phyloP scores from a whole-genome alignment of 805 yeast genomes.

The Spathaspora gorwiae region DNA sequence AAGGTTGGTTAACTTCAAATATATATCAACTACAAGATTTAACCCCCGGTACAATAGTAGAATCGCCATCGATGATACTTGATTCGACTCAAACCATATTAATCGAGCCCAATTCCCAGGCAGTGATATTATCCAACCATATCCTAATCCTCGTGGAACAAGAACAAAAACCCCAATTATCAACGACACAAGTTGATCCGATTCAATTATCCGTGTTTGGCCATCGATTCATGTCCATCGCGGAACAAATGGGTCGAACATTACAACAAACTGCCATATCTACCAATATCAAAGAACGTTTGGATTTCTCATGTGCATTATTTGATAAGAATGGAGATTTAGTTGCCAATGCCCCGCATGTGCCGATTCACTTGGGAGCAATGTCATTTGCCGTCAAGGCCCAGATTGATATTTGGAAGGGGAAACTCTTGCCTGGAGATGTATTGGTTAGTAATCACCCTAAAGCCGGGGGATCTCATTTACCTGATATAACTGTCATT shows the following conservation, averaged over 20 bases:
- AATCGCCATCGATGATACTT: conserved; percentile 31
- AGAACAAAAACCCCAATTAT: conserved; percentile 17
- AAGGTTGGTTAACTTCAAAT: conserved; percentile 25
- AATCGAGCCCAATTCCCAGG: conserved; percentile 30
- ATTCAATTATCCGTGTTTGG: conserved; percentile 39
- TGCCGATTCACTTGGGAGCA: conserved; percentile 44
- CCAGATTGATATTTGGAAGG: conserved; percentile 37
- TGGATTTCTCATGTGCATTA: conserved; percentile 44
- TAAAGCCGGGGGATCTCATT: conserved; percentile 39
- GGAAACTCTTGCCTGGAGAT: conserved; percentile 37
- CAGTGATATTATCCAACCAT: conserved; percentile 24
- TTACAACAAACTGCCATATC: conserved; percentile 43
- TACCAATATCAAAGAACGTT: conserved; percentile 41
- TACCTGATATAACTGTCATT: conserved; percentile 71
- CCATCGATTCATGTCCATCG: conserved; percentile 37
- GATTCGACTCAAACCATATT: conserved; percentile 30
- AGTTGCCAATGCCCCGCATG: conserved; percentile 45
- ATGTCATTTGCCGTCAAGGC: conserved; percentile 46
- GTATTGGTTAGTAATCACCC: conserved; percentile 43
- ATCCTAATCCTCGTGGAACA: conserved; percentile 27
- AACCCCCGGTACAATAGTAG: conserved; percentile 15
- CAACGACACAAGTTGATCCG: conserved; percentile 28
- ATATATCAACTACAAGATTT: conserved; percentile 20
- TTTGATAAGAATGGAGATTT: conserved; percentile 39
- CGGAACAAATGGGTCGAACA: conserved; percentile 43